These are phyloP conservation scores for Fusarium humuli DNA, from an alignment of 2,329 filamentous ascomycete species.

Conservation along the genomic window DNA sequence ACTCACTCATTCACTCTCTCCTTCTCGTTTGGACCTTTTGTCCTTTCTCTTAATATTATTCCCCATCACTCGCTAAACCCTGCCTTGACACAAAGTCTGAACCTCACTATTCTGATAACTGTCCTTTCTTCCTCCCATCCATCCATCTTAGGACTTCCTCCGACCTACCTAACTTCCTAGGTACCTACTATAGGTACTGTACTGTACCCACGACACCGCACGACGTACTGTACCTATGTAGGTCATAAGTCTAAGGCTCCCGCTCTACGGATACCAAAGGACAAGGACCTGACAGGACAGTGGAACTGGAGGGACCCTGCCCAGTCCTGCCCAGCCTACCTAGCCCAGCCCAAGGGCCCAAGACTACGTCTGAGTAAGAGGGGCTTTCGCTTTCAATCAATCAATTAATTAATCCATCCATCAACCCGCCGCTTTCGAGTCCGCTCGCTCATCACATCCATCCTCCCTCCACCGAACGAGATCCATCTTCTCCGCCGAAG, in stretches of 20 bases:
- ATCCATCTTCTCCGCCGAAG: constrained; percentile 43
- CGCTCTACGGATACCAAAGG: not conserved
- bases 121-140: constrained; percentile 5
- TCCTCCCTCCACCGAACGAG: constrained; percentile 21
- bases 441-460: constrained; percentile 30
- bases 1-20: constrained; percentile 14
- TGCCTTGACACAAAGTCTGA: constrained; percentile 7
- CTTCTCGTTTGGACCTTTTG: not conserved
- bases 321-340: constrained; percentile 6
- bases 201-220: not conserved
- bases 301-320: constrained; percentile 15
- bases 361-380: constrained; percentile 28
- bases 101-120: not conserved
- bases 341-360: not conserved
- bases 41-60: constrained; percentile 12
- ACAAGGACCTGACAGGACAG: not conserved
- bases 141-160: not conserved
- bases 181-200: not conserved
- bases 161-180: not conserved
- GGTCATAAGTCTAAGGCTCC: not conserved
- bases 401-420: constrained; percentile 33
- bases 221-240: not conserved
- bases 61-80: constrained; percentile 35
- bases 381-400: constrained; percentile 19
- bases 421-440: constrained; percentile 43